Conservation (phyloP, 192 early-diverging fungal species). For the Coemansia sp. region DNA sequence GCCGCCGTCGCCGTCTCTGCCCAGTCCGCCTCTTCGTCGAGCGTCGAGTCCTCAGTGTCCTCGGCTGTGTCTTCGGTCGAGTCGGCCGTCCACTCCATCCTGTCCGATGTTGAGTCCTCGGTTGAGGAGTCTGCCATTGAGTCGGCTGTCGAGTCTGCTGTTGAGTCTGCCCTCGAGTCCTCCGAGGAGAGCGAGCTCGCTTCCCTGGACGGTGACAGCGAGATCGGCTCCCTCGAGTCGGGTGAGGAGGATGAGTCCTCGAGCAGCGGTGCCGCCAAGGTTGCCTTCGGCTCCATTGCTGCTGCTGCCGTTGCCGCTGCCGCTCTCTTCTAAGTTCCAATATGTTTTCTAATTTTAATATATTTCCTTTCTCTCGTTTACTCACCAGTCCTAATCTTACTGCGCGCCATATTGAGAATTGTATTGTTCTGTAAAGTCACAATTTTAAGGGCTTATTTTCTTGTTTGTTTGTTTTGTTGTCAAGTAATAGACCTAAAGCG, state of each 20-base stretch:
- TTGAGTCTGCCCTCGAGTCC: conserved; percentile 5
- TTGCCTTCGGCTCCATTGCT: conserved; percentile 22
- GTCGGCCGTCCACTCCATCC: background rate
- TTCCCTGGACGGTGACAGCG: conserved; percentile 5
- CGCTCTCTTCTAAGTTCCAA: conserved; percentile 35
- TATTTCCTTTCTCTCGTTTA: conserved; percentile 2
- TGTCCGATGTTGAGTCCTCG: background rate
- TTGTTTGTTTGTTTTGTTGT: background rate
- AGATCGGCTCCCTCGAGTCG: conserved; percentile 7
- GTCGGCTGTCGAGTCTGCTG: background rate
- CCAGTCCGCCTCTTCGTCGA: background rate
- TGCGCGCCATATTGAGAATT: too few species aligned
- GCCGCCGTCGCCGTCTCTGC: conserved; percentile 30
- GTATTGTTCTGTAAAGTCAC: too few species aligned
- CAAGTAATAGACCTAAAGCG: too few species aligned
- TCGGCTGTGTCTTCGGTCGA: background rate
- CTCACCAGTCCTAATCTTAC: background rate
- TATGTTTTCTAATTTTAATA: conserved; percentile 10
- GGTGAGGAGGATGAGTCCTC: conserved; percentile 3
- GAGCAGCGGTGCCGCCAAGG: conserved; percentile 36
- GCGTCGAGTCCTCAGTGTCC: background rate
- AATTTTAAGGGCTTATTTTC: background rate
- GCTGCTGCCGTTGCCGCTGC: conserved; percentile 37
- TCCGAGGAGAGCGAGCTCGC: conserved; percentile 10
- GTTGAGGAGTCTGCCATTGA: conserved; percentile 9